Conservation (phyloP, 768 basidiomycete species). For the Coprinellus micaceus region DNA sequence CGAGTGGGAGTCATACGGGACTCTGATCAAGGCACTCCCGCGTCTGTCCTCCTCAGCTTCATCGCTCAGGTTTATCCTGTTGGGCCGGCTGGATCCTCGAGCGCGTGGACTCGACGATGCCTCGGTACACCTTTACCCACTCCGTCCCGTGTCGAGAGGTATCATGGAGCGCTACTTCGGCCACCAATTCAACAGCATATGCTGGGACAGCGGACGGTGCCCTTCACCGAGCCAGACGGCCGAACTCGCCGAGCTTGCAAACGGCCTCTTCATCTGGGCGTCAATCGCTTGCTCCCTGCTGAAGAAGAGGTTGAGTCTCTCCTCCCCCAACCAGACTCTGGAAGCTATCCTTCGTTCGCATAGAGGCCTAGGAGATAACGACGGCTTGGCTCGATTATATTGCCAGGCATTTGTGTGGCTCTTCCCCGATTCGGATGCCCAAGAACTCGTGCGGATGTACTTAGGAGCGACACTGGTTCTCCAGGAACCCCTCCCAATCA, state of each 20-base stretch:
- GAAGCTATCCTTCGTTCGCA: neutral
- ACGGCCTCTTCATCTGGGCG: neutral
- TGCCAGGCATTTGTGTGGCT: neutral
- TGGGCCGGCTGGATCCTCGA: neutral
- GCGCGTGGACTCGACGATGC: neutral
- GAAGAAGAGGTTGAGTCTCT: neutral
- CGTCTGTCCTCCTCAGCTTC: neutral
- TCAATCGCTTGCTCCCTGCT: neutral
- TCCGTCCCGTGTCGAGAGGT: neutral
- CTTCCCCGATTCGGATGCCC: neutral
- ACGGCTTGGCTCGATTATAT: neutral
- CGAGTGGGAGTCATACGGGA: slow-evolving; percentile 1
- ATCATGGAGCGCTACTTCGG: neutral
- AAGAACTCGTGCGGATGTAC: neutral
- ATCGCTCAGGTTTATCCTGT: too few relatives aligned
- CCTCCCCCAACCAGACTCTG: neutral
- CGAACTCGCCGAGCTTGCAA: neutral
- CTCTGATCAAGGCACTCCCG: slow-evolving; percentile 1
- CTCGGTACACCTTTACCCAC: neutral
- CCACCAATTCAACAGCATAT: neutral
- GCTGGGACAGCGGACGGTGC: neutral
- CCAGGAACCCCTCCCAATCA: neutral
- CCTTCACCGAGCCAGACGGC: neutral
- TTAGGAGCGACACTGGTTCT: neutral
- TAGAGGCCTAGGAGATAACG: neutral